A percentile compares a stretch with the other conserved stretches of the same genome.
Conservation (phyloP, 192 early-diverging fungal species). For the Coemansia sp. region DNA sequence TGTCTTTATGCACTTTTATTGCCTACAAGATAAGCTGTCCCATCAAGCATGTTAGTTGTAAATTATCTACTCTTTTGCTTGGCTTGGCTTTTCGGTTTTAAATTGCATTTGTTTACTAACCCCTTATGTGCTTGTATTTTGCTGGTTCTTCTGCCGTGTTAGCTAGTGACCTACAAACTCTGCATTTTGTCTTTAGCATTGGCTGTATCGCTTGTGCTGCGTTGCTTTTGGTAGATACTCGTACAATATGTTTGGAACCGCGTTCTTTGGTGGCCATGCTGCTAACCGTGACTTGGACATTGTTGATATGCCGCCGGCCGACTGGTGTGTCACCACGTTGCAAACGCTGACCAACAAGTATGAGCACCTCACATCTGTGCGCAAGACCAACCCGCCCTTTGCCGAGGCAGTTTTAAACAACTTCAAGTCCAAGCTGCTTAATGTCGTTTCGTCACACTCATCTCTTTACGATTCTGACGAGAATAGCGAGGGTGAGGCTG, state of each 20-base stretch:
- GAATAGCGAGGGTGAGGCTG: constrained; percentile 42
- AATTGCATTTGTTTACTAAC: background rate
- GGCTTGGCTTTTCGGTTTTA: too few relatives aligned
- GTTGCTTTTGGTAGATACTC: background rate
- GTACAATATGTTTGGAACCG: constrained; percentile 7
- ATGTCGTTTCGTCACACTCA: constrained; percentile 30
- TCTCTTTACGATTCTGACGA: constrained; percentile 39
- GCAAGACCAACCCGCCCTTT: constrained; percentile 53
- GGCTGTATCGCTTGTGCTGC: too few relatives aligned
- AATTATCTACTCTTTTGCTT: too few relatives aligned
- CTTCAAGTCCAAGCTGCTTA: constrained; percentile 56
- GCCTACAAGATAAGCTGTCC: too few relatives aligned
- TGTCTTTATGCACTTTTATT: too few relatives aligned
- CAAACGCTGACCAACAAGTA: constrained; percentile 50
- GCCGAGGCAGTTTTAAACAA: constrained; percentile 55
- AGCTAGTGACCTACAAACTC: background rate
- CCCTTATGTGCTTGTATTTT: background rate
- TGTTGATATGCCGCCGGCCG: constrained; percentile 45
- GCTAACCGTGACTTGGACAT: constrained; percentile 12
- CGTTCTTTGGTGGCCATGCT: constrained; percentile 25
- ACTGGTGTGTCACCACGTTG: constrained; percentile 52
- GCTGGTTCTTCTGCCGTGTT: background rate
- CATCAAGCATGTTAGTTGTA: too few relatives aligned
- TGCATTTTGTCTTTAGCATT: too few relatives aligned
- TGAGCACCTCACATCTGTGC: constrained; percentile 49